Evolutionary conservation across 192 early-diverging fungal genomes (phyloP), one percentile per base, ranked within the genome.

Genomic region (Spizellomyces sp.): DNA sequence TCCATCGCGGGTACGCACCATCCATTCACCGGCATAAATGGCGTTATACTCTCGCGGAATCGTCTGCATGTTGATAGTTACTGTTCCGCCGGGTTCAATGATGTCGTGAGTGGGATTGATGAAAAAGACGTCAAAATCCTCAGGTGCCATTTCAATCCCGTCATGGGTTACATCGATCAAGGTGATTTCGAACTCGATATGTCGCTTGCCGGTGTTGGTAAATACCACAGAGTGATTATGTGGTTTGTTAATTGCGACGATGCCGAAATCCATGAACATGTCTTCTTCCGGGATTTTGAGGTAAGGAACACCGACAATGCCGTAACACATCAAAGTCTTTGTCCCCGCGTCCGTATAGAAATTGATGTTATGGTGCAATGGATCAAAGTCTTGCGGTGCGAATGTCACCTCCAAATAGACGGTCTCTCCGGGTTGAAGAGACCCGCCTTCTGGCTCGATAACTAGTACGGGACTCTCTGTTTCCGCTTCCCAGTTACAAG

Each of bases 271-370:
- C 12, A 79, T 67, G 19, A 72, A 19, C 57, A 78, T 64, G 43
- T 57, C 36, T 10, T 80, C 79, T 19, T 73, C 71, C 8, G 74
- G 69, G 19, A 89, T 84, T 22, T 71, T 70, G 44, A 89, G 62
- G 58, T 86, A 89, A 6, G 87, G 87, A 21, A 89, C 70, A 4
- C 87, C 87, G 10, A 89, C 83, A 8, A 89, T 78, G 15, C 87
- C 87, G 66, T 80, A 88, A 62, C 81, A 83, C 66, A 84, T 75
- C 4, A 88, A 52, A 61, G 64, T 74, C 59, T 83, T 83, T 17
- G 66, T 68, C 0, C 87, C 87, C 9, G 79, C 79, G 73, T 89
- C 87, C 5, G 87, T 89, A 58, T 57, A 68, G 63, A 89, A 89
- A n/a, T 56, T 64, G 8, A 89, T 55, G 4, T 69, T 74, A 17